Percentiles rank a stretch among this genome's conserved stretches.
Evolutionary conservation across 2,329 filamentous ascomycete species (phyloP).

Genomic region (Colletotrichum aenigma): DNA sequence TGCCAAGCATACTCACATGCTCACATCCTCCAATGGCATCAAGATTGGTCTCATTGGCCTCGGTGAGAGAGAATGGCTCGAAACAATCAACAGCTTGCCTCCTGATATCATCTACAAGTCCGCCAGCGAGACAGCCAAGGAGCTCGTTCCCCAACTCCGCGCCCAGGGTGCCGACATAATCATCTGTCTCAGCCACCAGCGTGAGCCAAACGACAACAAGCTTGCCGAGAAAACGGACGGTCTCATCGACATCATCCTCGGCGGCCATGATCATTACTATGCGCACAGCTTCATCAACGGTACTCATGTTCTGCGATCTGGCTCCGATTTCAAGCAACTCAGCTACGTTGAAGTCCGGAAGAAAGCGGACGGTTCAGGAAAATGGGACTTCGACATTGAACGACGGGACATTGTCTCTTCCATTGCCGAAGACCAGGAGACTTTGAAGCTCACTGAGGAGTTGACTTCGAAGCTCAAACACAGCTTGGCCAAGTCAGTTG

Average conservation of each 20-base stretch:
- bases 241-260: conserved; percentile 82
- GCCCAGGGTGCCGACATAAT: conserved; percentile 82
- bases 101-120: conserved; percentile 84
- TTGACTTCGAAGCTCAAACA: conserved; percentile 76
- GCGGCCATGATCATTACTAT: conserved; percentile 92
- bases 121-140: conserved; percentile 74
- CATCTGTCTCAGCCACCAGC: conserved; percentile 82
- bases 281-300: conserved; percentile 77
- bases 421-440: conserved; percentile 67
- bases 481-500: conserved; percentile 81
- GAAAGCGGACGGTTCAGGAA: conserved; percentile 47
- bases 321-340: conserved; percentile 90
- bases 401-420: conserved; percentile 75
- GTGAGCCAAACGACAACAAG: conserved; percentile 89
- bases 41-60: conserved; percentile 87
- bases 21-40: conserved; percentile 82
- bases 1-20: conserved; percentile 75
- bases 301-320: conserved; percentile 84
- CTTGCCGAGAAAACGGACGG: conserved; percentile 76
- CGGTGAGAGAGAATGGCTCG: conserved; percentile 87
- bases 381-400: conserved; percentile 81
- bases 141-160: conserved; percentile 75
- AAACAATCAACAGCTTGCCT: conserved; percentile 85
- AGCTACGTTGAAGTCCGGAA: conserved; percentile 83
- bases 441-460: conserved; percentile 66